Evolutionary conservation across 805 yeast genomes (phyloP).

Genomic region (Metschnikowia amazonensis): DNA sequence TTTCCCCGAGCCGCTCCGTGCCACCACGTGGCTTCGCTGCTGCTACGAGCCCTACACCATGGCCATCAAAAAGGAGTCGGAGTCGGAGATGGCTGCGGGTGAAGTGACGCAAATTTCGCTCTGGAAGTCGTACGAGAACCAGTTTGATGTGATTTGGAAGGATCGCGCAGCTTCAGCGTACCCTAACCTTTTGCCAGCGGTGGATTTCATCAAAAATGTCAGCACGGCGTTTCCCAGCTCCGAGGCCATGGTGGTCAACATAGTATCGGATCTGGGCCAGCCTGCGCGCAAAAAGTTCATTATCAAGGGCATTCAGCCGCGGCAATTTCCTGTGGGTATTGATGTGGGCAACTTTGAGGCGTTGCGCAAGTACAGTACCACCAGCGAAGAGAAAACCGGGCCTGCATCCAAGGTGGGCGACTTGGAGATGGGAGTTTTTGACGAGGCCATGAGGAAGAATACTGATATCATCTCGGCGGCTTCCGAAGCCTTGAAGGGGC

Average conservation of each 20-base stretch:
- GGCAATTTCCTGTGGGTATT: conserved; percentile 52
- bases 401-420: conserved; percentile 28
- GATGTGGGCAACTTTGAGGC: conserved; percentile 45
- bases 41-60: conserved; percentile 66
- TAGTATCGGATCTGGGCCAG: conserved; percentile 32
- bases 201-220: conserved; percentile 93
- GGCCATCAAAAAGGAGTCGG: conserved; percentile 22
- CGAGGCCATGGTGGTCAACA: conserved; percentile 85
- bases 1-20: conserved; percentile 82
- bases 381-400: conserved; percentile 20
- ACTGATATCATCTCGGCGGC: conserved; percentile 24
- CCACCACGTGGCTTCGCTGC: conserved; percentile 91
- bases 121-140: conserved; percentile 92
- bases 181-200: conserved; percentile 72
- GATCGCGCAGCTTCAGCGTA: conserved; percentile 25
- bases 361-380: conserved; percentile 20
- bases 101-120: conserved; percentile 93
- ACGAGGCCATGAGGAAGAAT: conserved; percentile 23
- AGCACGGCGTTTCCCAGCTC: conserved; percentile 83
- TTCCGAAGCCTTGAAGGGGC: conserved; percentile 20
- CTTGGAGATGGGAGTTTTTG: conserved; percentile 31
- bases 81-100: conserved; percentile 39
- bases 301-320: conserved; percentile 91
- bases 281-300: conserved; percentile 72
- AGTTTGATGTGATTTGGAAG: conserved; percentile 66